Conservation (phyloP, 805 yeast genomes). For the Schwanniomyces pseudopolymorphus region DNA sequence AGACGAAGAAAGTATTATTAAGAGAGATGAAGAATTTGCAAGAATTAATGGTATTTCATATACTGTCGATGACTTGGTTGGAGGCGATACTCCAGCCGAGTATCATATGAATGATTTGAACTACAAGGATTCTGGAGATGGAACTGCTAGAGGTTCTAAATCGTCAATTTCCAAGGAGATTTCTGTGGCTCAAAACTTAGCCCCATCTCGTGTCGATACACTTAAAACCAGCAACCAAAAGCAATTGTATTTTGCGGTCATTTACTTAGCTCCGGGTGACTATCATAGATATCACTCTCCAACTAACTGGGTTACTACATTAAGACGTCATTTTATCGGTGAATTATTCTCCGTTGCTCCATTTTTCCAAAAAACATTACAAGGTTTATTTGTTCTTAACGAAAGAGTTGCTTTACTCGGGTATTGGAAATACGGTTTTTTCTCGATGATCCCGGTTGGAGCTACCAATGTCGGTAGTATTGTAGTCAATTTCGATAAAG, state of each 20-base stretch:
- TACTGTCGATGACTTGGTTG: constrained; percentile 66
- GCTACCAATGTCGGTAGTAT: constrained; percentile 98
- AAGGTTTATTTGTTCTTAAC: constrained; percentile 84
- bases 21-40: constrained; percentile 74
- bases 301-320: constrained; percentile 89
- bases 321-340: constrained; percentile 94
- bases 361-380: constrained; percentile 83
- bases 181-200: constrained; percentile 41
- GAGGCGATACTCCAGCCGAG: constrained; percentile 45
- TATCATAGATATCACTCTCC: constrained; percentile 98
- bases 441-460: constrained; percentile 98
- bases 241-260: constrained; percentile 81
- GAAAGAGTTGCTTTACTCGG: constrained; percentile 96
- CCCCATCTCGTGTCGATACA: constrained; percentile 30
- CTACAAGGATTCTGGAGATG: constrained; percentile 69
- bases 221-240: constrained; percentile 41
- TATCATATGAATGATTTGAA: constrained; percentile 47
- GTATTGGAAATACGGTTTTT: constrained; percentile 95
- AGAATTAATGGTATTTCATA: constrained; percentile 70
- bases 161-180: constrained; percentile 35
- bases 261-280: constrained; percentile 97
- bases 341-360: constrained; percentile 96
- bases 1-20: constrained; percentile 42
- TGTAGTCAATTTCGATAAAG: constrained; percentile 86
- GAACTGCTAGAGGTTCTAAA: constrained; percentile 38